Evolutionary conservation across 208 protist species (phyloP).

Genomic region (Trypanosoma rangeli): DNA sequence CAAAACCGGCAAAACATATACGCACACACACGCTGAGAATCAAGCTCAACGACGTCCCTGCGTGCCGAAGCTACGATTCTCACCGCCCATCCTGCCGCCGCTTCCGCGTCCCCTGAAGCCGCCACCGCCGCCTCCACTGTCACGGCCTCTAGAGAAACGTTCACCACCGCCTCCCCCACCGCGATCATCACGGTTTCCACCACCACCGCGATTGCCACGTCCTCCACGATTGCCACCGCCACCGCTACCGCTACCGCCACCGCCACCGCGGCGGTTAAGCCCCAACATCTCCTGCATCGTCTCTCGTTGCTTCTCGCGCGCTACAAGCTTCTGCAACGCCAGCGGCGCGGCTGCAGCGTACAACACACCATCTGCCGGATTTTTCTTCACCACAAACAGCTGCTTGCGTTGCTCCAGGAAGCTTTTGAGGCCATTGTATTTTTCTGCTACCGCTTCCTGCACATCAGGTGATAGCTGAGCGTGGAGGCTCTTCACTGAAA

Average conservation of each 20-base stretch:
- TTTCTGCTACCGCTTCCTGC: constrained; percentile 78
- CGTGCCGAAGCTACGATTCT: constrained; percentile 19
- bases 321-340: constrained; percentile 51
- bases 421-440: constrained; percentile 57
- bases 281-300: constrained; percentile 83
- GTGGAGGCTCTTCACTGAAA: constrained; percentile 69
- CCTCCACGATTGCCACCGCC: neutral
- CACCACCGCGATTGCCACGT: constrained; percentile 7
- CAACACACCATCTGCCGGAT: constrained; percentile 47
- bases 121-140: constrained; percentile 2
- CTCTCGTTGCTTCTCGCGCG: constrained; percentile 48
- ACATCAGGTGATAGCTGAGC: constrained; percentile 47
- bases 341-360: constrained; percentile 72
- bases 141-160: constrained; percentile 6
- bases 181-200: constrained; percentile 11
- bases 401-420: constrained; percentile 79
- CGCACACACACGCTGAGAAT: neutral
- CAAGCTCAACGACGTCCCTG: constrained; percentile 1
- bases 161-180: constrained; percentile 16
- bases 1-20: too few species aligned
- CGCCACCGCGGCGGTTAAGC: constrained; percentile 27
- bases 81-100: constrained; percentile 22
- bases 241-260: constrained; percentile 27
- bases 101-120: constrained; percentile 22
- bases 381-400: constrained; percentile 61